Percentiles rank a stretch among this genome's conserved stretches.
phyloP scores from a whole-genome alignment of 2,329 filamentous ascomycete genomes.

The Zymoseptoria pseudotritici region DNA sequence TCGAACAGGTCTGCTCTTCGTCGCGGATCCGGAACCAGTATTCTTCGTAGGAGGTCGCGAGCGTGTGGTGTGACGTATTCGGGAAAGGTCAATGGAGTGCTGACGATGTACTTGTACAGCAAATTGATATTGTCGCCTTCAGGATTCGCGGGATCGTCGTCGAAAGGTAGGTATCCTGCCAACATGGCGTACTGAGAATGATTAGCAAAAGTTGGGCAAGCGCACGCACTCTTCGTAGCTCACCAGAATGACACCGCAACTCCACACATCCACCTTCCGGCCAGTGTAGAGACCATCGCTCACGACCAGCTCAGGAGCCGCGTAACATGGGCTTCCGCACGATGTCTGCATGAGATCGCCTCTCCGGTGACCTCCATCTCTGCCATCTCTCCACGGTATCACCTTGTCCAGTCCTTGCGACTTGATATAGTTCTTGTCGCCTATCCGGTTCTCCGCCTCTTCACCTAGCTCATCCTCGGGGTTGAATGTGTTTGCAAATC shows the following conservation, averaged over 20 bases:
- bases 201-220: slow-evolving; percentile 5
- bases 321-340: slow-evolving; percentile 96
- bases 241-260: slow-evolving; percentile 96
- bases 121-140: slow-evolving; percentile 99
- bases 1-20: slow-evolving; percentile 95
- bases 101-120: slow-evolving; percentile 98
- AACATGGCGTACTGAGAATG: slow-evolving; percentile 87
- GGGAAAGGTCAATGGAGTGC: slow-evolving; percentile 91
- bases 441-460: slow-evolving; percentile 80
- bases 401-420: slow-evolving; percentile 74
- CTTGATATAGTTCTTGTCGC: slow-evolving; percentile 83
- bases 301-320: slow-evolving; percentile 91
- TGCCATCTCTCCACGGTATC: slow-evolving; percentile 54
- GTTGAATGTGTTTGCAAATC: slow-evolving; percentile 97
- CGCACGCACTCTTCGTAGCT: slow-evolving; percentile 32
- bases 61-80: slow-evolving; percentile 98
- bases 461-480: slow-evolving; percentile 78
- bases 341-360: slow-evolving; percentile 99
- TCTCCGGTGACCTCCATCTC: slow-evolving; percentile 49
- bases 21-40: slow-evolving; percentile 88
- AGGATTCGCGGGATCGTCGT: slow-evolving; percentile 95
- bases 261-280: slow-evolving; percentile 98
- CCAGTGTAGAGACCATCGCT: slow-evolving; percentile 96
- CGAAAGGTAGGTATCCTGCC: slow-evolving; percentile 92
- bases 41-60: slow-evolving; percentile 81